Base-by-base conservation (phyloP, 495 filamentous ascomycete species). In the Penicillium silybi region DNA sequence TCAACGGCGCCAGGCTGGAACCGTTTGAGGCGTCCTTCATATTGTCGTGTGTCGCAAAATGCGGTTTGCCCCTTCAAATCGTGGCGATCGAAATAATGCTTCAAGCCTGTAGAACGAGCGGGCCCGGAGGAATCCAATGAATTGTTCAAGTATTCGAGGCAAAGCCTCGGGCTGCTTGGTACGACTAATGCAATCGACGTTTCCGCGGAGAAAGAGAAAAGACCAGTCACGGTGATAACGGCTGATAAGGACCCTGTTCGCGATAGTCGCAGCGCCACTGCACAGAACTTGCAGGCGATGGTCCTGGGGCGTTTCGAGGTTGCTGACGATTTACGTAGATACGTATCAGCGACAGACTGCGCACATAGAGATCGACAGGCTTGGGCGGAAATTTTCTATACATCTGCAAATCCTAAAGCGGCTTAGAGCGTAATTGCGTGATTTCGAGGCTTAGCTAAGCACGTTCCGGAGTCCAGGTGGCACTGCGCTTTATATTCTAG, bases 1-100 rank as follows among this genome's bases (percentile, higher is more conserved):
- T 80, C 22, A 98, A 75, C 11, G 89, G 70, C 27, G 53, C 60
- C 26, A 58, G 48, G 27, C 52, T 54, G 15, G 54, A 50, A 20
- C 49, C 57, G n/a, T 58, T 59, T 39, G 56, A 62, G 26, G 64
- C 63, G 46, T 71, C 65, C 41, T 63, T 71, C 69, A 74, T 74
- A 3, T 22, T 68, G 56, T 50, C 46, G 35, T 60, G 46, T 42
- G 54, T 44, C 46, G 44, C 39, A 20, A 56, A 57, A 17, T 50
- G 54, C 51, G 56, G 63, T 46, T 19, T 57, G 47, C 52, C 52
- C 57, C 58, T 54, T 58, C 46, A 61, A 42, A 32, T 47, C 11
- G 25, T 16, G 34, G n/a, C 13, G 43, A 9, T 32, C 1, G 8
- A 32, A 1, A 13, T 32, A 32, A 32, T 32, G 29, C 29, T 32